Evolutionary conservation across 495 filamentous ascomycete genomes (phyloP).

Genomic region (Cladorrhinum samala): DNA sequence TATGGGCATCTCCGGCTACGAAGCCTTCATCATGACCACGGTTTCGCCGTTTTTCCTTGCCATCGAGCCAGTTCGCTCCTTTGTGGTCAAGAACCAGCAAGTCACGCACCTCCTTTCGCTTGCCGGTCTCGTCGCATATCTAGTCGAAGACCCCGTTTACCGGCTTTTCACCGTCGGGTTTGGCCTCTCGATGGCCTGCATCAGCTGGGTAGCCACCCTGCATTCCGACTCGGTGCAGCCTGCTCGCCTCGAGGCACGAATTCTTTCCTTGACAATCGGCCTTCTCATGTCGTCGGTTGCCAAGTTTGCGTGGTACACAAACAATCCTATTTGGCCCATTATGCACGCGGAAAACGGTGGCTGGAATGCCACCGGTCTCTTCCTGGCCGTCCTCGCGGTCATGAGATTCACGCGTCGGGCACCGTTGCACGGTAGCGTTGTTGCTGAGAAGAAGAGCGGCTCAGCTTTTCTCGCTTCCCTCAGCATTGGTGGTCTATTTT

Average conservation of each 20-base stretch:
- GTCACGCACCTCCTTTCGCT: conserved; percentile 69
- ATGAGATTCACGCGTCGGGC: conserved; percentile 59
- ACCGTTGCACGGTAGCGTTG: conserved; percentile 45
- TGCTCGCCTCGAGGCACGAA: conserved; percentile 68
- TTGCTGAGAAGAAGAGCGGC: conserved; percentile 43
- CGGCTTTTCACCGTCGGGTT: conserved; percentile 78
- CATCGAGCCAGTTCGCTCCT: conserved; percentile 59
- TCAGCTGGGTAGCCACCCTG: conserved; percentile 75
- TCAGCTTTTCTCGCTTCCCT: conserved; percentile 67
- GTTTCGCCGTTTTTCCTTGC: conserved; percentile 76
- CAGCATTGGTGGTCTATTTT: conserved; percentile 78
- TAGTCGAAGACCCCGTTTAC: conserved; percentile 63
- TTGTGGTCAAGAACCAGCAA: conserved; percentile 62
- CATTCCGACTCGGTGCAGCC: conserved; percentile 71
- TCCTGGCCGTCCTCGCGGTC: conserved; percentile 68
- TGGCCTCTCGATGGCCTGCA: conserved; percentile 67
- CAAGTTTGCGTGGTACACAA: conserved; percentile 94
- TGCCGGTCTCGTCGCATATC: conserved; percentile 71
- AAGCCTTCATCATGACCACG: conserved; percentile 79
- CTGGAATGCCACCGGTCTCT: conserved; percentile 79
- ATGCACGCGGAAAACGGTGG: conserved; percentile 86
- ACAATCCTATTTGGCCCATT: conserved; percentile 96
- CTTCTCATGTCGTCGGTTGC: conserved; percentile 77
- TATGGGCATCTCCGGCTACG: conserved; percentile 98
- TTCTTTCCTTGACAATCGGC: conserved; percentile 75